A percentile compares a stretch with the other conserved stretches of the same genome.
These are phyloP conservation scores for Mucor circinelloides DNA, from an alignment of 371 early-diverging fungal species.

Conservation along the genomic window DNA sequence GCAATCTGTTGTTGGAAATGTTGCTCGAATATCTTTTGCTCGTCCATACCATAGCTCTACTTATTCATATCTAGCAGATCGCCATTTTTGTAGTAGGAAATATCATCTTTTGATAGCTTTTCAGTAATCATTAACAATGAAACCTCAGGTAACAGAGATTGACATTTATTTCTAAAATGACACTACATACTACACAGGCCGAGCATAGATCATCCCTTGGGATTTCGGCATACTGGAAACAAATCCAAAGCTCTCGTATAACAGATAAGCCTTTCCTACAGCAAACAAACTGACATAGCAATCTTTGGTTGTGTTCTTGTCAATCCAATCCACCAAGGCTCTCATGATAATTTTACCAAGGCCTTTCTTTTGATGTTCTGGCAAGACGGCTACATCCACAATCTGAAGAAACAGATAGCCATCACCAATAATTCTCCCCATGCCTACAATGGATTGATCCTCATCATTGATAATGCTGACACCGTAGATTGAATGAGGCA, in stretches of 20 bases:
- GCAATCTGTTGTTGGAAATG: background rate
- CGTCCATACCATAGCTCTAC: background rate
- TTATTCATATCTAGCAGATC: background rate
- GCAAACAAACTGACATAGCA: conserved; percentile 1
- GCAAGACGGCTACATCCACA: background rate
- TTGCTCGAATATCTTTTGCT: background rate
- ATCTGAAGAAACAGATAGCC: conserved; percentile 35
- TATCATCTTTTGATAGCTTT: background rate
- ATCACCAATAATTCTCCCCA: conserved; percentile 3
- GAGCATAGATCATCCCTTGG: background rate
- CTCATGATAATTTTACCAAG: background rate
- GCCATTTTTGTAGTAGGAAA: background rate
- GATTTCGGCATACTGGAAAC: background rate
- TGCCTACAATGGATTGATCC: background rate
- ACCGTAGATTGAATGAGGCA: conserved; percentile 1
- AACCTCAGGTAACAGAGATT: background rate
- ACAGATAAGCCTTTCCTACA: background rate
- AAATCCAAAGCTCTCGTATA: conserved; percentile 9
- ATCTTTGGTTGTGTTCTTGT: background rate
- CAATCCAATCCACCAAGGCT: background rate
- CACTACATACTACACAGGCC: background rate
- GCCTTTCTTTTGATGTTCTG: background rate
- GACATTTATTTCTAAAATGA: too few species aligned
- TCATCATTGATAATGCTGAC: background rate
- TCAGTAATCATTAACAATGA: background rate